Base-by-base conservation (phyloP, 139 green algal genomes). In the Chlamydomonas sp. region DNA sequence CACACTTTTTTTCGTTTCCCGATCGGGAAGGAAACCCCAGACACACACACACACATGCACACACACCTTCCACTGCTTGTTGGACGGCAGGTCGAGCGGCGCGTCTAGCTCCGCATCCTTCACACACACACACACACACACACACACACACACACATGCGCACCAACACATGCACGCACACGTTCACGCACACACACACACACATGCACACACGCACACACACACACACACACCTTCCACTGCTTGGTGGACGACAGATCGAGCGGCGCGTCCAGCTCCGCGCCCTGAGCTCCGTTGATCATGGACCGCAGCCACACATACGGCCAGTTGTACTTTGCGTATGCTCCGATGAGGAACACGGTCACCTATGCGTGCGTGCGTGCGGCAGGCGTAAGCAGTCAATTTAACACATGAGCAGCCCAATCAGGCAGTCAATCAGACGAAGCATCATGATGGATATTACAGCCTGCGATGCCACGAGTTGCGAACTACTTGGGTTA, bases 271-370 rank as follows among this genome's bases (percentile, higher is more conserved):
- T 88, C 82, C 29, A 87, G 83, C 68, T 87, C 81, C 3, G 79
- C 78, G 3, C 62, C 43, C 2, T n/a, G n/a, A 22, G 31, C 54
- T n/a, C 48, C 35, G 22, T 61, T 31, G 1, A 60, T 48, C 4
- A 78, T 24, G 0, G 4, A 68, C 26, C 31, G 28, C 16, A 67
- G 65, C 82, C 82, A 88, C 0, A 88, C 82, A 38, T 88, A 88
- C 1, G 82, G 82, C 76, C 79, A 84, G 76, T 82, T 83, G 58
- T 88, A 88, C 74, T 85, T 85, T 16, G 82, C 82, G 39, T 88
- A 88, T 3, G 82, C 82, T 0, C 82, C 82, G 29, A 88, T 80
- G 0, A 88, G 58, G 67, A 88, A 88, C 5, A 88, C 79, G 8
- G 76, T 88, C 26, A 87, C 81, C n/a, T n/a, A n/a, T n/a, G n/a